A percentile compares a stretch with the other conserved stretches of the same genome.
Conservation (phyloP, 2,329 filamentous ascomycete species). For the Cercospora sp. region DNA sequence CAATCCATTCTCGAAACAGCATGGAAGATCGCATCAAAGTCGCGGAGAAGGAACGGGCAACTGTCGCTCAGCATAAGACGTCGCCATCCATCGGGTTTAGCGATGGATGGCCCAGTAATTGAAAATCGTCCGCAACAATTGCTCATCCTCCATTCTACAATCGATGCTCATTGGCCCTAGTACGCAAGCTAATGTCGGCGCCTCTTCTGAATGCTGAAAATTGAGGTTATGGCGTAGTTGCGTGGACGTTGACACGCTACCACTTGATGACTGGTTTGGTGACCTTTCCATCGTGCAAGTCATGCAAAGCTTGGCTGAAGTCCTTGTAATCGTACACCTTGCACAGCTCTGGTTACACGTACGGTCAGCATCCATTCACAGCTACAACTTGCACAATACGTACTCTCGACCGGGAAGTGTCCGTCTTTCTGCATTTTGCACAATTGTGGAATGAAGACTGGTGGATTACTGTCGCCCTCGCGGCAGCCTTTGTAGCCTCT, state of each 20-base stretch:
- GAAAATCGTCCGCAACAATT: background rate
- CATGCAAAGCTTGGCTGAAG: conserved; percentile 21
- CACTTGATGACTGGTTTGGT: conserved; percentile 27
- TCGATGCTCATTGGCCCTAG: background rate
- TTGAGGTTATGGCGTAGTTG: background rate
- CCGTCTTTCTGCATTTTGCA: conserved; percentile 24
- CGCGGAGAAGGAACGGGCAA: background rate
- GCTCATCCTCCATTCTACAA: background rate
- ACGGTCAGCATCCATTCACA: background rate
- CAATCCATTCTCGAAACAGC: conserved; percentile 8
- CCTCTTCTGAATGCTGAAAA: background rate
- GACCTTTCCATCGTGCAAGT: conserved; percentile 24
- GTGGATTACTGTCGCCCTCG: conserved; percentile 23
- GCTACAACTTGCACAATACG: background rate
- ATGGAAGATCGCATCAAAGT: conserved; percentile 1
- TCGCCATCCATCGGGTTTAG: conserved; percentile 9
- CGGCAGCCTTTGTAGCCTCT: conserved; percentile 20
- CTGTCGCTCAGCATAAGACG: conserved; percentile 2
- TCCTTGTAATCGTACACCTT: conserved; percentile 29
- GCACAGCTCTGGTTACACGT: conserved; percentile 12
- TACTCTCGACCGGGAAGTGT: conserved; percentile 27
- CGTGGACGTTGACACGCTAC: background rate
- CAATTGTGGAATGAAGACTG: conserved; percentile 22
- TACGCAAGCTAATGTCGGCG: background rate
- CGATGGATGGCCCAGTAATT: conserved; percentile 14